These are phyloP conservation scores for Candida stauntonica DNA, from an alignment of 805 yeast species.

Conservation along the genomic window DNA sequence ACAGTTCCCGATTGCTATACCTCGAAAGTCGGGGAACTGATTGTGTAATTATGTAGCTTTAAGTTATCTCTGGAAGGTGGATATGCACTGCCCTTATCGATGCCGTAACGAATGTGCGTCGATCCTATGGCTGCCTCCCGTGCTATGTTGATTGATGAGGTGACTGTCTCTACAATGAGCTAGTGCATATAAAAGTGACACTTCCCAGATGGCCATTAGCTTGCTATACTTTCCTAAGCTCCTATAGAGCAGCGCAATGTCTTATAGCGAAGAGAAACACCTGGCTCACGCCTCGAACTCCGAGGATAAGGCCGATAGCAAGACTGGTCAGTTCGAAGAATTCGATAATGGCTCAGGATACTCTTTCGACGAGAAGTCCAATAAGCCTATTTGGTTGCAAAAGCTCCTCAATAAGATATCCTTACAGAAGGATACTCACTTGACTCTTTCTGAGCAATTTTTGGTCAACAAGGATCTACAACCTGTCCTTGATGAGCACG, in stretches of 20 bases:
- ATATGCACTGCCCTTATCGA: too few relatives aligned
- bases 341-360: constrained; percentile 11
- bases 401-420: constrained; percentile 15
- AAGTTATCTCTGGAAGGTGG: too few relatives aligned
- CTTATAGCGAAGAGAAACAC: neutral
- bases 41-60: too few relatives aligned
- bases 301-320: constrained; percentile 6
- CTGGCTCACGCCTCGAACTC: neutral
- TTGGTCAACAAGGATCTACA: constrained; percentile 70
- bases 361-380: constrained; percentile 8
- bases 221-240: neutral
- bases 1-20: too few relatives aligned
- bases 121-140: too few relatives aligned
- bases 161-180: too few relatives aligned
- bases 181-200: too few relatives aligned
- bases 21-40: too few relatives aligned
- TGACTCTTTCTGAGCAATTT: constrained; percentile 59
- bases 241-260: too few relatives aligned
- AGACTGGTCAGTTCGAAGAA: constrained; percentile 5
- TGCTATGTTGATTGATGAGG: too few relatives aligned
- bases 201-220: too few relatives aligned
- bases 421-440: constrained; percentile 26
- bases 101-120: too few relatives aligned
- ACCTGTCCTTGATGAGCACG: constrained; percentile 61
- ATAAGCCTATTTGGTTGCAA: constrained; percentile 7